Evolutionary conservation across 768 basidiomycete species (phyloP), one percentile per base, ranked within the genome.

Genomic region (Amanita jacksonii): DNA sequence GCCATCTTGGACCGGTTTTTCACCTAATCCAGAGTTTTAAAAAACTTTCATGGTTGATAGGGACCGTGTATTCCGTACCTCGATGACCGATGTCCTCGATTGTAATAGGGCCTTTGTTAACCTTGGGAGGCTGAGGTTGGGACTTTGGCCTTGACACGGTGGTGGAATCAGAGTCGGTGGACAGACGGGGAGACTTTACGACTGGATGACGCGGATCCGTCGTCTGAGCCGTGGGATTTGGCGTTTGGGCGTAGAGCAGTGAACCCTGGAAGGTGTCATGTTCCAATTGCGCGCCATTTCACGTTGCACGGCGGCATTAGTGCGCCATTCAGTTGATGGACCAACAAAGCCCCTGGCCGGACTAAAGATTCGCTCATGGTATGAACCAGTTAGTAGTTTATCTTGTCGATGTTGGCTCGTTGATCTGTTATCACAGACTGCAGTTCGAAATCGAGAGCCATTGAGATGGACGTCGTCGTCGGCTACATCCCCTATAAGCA

Each of bases 131-230:
- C 25, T 23, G 34, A 34, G 45, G n/a, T 47, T 35, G 50, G 50
- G 65, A 53, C 52, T 58, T 64, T 31, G 67, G 69, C 57, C 84
- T 76, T 61, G 70, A 77, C 52, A 79, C 75, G 59, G 79, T 76
- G 51, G 73, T 73, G 53, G 79, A 72, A 64, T 85, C 81, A 62
- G 73, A 76, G 68, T 82, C 79, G 53, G 65, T 64, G 50, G 72
- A 73, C 62, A 81, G 65, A 50, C 81, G 79, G 49, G 79, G 71
- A 46, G n/a, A 74, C 75, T 68, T 87, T 86, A 62, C 71, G 73
- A 51, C 75, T 74, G 65, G 72, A 76, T 62, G 74, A 74, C 57
- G 66, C 73, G 56, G 67, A 71, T 62, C 69, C 70, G 46, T 69
- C 66, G 47, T 67, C 60, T 22, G 51, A 45, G n/a, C 57, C 51